Evolutionary conservation across 2,329 filamentous ascomycete species (phyloP).

Genomic region (Epichloe baconii): DNA sequence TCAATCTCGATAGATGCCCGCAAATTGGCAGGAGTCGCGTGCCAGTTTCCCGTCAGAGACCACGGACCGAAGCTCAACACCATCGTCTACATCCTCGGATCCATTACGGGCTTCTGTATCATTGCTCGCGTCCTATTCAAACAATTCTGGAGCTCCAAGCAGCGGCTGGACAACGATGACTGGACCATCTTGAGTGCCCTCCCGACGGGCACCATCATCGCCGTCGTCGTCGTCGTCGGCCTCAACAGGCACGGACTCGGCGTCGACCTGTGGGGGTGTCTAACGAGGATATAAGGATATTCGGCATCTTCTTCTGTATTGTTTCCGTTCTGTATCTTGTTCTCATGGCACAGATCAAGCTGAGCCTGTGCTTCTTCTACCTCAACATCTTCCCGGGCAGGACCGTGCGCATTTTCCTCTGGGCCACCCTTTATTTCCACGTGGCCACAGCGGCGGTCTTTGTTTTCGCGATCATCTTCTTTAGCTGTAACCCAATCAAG

Average conservation of each 20-base stretch:
- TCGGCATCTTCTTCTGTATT: conserved; percentile 21
- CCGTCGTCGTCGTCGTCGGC: conserved; percentile 11
- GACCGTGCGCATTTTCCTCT: conserved; percentile 18
- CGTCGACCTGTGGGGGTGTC: background rate
- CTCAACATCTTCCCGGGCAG: conserved; percentile 27
- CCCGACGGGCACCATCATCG: conserved; percentile 9
- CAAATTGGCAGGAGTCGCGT: background rate
- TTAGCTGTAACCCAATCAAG: conserved; percentile 25
- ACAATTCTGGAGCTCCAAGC: conserved; percentile 15
- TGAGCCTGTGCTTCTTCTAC: conserved; percentile 30
- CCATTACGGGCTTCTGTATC: conserved; percentile 6
- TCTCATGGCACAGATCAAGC: conserved; percentile 24
- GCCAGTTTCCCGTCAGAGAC: background rate
- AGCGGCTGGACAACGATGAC: conserved; percentile 21
- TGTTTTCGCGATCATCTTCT: conserved; percentile 14
- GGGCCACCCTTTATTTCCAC: conserved; percentile 20
- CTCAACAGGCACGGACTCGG: conserved; percentile 16
- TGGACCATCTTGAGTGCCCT: conserved; percentile 14
- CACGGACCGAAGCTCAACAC: background rate
- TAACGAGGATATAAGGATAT: conserved; percentile 10
- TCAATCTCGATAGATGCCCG: background rate
- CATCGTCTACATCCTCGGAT: conserved; percentile 6
- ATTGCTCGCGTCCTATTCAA: conserved; percentile 9
- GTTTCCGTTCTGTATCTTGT: conserved; percentile 25
- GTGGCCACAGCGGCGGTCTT: conserved; percentile 18